Base-by-base conservation (phyloP, 2,329 filamentous ascomycete species). In the Epichloe gansuensis region DNA sequence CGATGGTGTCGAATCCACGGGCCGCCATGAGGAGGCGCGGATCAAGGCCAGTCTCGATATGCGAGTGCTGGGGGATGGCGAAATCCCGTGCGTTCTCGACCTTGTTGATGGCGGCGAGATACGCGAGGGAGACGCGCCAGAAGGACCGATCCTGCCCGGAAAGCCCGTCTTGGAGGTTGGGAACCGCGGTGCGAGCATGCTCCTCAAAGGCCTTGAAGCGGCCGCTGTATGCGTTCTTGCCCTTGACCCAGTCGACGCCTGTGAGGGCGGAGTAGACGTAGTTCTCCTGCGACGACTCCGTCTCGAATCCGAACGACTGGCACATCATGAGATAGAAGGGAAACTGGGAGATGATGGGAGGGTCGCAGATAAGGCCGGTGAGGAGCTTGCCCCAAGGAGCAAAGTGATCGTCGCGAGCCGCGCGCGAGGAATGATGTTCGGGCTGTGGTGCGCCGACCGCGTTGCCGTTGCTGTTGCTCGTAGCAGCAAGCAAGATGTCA, bases 281-380 rank as follows among this genome's bases (percentile, higher is more conserved):
- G 31, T 56, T 46, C 12, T 50, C 52, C 15, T 41, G 50, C 6
- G 42, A 13, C 6, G 52, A 38, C 5, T 45, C 41, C 4, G 40
- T 40, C 38, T 54, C 54, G 23, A 53, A 46, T 2, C 47, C 47
- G 46, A 54, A 54, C 2, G 54, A 39, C 40, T 54, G 43, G 36
- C 54, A 56, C 52, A 54, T 56, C 44, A 56, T 52, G 50, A 56
- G 52, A 44, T 54, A 53, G 13, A 54, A 51, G 27, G 54, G 54
- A 36, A 56, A 56, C 44, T 51, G 47, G 8, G 47, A 35, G 31
- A 54, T 54, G 43, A 56, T 53, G 12, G 54, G 54, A 7, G 54
- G 54, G 27, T 56, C 54, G 41, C 53, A 51, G 5, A 43, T 50
- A 5, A 56, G 41, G 0, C 52, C 54, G 2, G 54, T 56, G 38